These are phyloP conservation scores for Pythium plurisporium DNA, from an alignment of 352 stramenopile species.

Conservation along the genomic window DNA sequence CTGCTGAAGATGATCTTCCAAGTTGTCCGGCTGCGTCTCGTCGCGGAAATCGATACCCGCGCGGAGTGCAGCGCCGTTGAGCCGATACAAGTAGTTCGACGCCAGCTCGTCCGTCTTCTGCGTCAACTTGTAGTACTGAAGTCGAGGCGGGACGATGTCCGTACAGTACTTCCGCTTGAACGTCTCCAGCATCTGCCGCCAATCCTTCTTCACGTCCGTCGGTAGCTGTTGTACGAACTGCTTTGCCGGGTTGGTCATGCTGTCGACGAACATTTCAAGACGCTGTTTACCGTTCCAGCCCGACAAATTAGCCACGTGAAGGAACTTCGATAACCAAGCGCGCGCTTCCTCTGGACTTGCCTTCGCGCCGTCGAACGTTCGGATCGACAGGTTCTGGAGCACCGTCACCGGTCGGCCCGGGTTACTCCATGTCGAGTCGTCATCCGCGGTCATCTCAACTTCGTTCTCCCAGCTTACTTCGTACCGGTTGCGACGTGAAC, in stretches of 20 bases:
- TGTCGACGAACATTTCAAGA: slow-evolving; percentile 3
- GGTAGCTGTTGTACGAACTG: slow-evolving; percentile 13
- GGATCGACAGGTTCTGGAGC: not conserved
- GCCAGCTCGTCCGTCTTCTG: slow-evolving; percentile 16
- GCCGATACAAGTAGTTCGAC: slow-evolving; percentile 18
- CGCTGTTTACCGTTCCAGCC: slow-evolving; percentile 15
- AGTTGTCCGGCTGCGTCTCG: not conserved
- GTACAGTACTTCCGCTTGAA: slow-evolving; percentile 13
- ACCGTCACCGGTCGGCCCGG: not conserved
- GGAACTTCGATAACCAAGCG: not conserved
- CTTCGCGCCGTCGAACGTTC: not conserved
- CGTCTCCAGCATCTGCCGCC: not conserved
- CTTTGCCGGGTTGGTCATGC: not conserved
- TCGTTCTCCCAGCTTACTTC: too few relatives aligned
- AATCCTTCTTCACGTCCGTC: too few relatives aligned
- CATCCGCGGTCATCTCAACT: not conserved
- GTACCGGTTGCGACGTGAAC: too few relatives aligned
- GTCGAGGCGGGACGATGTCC: not conserved
- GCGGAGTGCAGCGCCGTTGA: slow-evolving; percentile 5
- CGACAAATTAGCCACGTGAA: slow-evolving; percentile 5
- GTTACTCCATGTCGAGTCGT: not conserved
- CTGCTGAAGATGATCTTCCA: slow-evolving; percentile 17
- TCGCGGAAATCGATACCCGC: slow-evolving; percentile 11
- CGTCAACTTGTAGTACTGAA: slow-evolving; percentile 15
- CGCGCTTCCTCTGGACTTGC: not conserved